phyloP scores from a whole-genome alignment of 306 rosid species.

The Clitoria ternatea region DNA sequence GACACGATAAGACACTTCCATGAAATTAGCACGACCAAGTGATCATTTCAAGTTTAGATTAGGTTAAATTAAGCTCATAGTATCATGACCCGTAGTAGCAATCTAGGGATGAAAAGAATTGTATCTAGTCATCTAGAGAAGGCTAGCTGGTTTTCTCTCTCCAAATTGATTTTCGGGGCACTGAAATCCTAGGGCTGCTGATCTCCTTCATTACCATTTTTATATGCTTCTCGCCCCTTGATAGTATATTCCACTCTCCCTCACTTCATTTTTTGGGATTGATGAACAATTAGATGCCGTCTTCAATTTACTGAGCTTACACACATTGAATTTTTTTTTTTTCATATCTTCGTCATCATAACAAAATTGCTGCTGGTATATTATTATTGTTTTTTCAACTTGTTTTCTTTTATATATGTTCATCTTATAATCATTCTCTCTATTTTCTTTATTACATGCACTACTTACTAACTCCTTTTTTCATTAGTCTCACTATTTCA shows the following conservation, averaged over 20 bases:
- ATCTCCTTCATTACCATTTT: conserved; percentile 37
- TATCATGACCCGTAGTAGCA: neutral
- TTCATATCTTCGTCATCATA: too few relatives aligned
- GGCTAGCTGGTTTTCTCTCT: conserved; percentile 20
- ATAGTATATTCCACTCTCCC: conserved; percentile 21
- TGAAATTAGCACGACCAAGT: neutral
- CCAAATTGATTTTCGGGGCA: conserved; percentile 25
- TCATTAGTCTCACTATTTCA: too few relatives aligned
- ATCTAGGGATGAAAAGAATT: conserved; percentile 34
- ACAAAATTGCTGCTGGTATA: too few relatives aligned
- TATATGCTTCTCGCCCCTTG: conserved; percentile 9
- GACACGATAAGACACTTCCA: neutral
- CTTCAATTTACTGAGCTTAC: neutral
- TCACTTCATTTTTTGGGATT: conserved; percentile 22
- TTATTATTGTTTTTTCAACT: too few relatives aligned
- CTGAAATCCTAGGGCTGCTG: conserved; percentile 43
- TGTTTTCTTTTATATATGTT: too few relatives aligned
- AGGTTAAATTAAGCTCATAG: neutral
- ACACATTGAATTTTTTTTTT: too few relatives aligned
- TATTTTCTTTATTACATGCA: too few relatives aligned
- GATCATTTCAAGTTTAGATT: neutral
- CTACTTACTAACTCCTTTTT: too few relatives aligned
- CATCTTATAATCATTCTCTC: too few relatives aligned
- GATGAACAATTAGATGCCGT: neutral
- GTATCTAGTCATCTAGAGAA: conserved; percentile 27